phyloP scores from a whole-genome alignment of 768 basidiomycete genomes.

The Sistotremastrum suecicum region DNA sequence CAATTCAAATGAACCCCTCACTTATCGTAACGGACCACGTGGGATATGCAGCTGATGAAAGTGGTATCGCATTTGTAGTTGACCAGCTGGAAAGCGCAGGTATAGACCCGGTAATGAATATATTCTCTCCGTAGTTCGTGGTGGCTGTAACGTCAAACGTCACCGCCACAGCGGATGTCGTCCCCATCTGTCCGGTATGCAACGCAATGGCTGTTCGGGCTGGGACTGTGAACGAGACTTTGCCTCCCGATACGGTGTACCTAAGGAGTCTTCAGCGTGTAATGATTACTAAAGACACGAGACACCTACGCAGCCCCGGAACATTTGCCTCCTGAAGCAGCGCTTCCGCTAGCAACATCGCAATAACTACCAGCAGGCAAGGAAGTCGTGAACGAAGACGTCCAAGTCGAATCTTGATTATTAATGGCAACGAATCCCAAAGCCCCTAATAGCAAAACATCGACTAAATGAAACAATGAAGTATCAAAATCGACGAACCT shows the following conservation, averaged over 20 bases:
- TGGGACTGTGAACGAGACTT: constrained; percentile 34
- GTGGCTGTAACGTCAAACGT: constrained; percentile 41
- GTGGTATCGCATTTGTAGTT: constrained; percentile 31
- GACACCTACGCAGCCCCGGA: constrained; percentile 33
- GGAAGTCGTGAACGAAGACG: constrained; percentile 37
- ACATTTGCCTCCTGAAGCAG: constrained; percentile 25
- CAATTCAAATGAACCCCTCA: too few species aligned
- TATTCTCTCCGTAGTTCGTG: constrained; percentile 48
- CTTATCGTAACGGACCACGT: constrained; percentile 36
- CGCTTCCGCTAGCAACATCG: constrained; percentile 42
- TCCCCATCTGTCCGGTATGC: constrained; percentile 29
- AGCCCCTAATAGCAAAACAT: constrained; percentile 22
- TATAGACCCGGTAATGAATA: constrained; percentile 44
- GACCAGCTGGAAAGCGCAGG: constrained; percentile 40
- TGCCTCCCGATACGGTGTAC: constrained; percentile 34
- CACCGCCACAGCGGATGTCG: constrained; percentile 20
- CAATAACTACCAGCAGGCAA: constrained; percentile 48
- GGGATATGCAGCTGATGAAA: constrained; percentile 39
- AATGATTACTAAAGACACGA: not conserved
- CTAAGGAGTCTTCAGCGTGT: constrained; percentile 15
- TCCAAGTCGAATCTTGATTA: constrained; percentile 45
- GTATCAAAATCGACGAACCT: constrained; percentile 21
- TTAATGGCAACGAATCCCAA: constrained; percentile 55
- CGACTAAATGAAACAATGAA: not conserved
- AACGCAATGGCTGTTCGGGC: constrained; percentile 42